Evolutionary conservation across 345 rosid genomes (phyloP).

Genomic region (Mercurialis annua): DNA sequence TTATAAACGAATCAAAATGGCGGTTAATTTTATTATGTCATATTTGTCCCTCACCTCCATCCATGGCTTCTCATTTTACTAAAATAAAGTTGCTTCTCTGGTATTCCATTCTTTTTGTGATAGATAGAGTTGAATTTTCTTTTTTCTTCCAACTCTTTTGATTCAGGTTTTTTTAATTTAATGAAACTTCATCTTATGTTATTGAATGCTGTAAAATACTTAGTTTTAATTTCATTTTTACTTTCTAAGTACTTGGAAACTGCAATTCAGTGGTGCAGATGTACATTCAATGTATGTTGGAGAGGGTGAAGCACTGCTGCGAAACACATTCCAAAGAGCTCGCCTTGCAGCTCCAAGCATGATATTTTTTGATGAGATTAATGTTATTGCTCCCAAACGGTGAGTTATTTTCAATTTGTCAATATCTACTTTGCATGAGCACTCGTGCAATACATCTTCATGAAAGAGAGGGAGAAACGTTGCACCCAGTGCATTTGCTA

Average conservation of each 20-base stretch:
- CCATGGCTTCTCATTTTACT: background rate
- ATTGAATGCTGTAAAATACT: background rate
- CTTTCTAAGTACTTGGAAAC: slow-evolving; percentile 6
- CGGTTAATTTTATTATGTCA: background rate
- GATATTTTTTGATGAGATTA: slow-evolving; percentile 98
- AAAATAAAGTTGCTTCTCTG: background rate
- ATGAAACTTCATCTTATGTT: background rate
- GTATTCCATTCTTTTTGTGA: background rate
- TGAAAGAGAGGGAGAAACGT: background rate
- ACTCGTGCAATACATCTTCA: background rate
- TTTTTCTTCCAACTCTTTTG: no score
- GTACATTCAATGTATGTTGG: no score
- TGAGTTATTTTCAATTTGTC: slow-evolving; percentile 24
- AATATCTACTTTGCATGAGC: background rate
- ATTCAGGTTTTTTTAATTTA: background rate
- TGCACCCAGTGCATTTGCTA: background rate
- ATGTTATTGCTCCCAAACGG: slow-evolving; percentile 84
- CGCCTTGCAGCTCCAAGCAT: no score
- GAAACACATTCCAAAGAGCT: no score
- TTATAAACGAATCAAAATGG: background rate
- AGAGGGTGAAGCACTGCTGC: no score
- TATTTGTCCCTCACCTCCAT: background rate
- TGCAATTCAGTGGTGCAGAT: slow-evolving; percentile 72
- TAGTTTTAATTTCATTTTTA: background rate
- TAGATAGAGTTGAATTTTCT: background rate